Base-by-base conservation (phyloP, 2,329 filamentous ascomycete species). In the Pezicula radicicola region DNA sequence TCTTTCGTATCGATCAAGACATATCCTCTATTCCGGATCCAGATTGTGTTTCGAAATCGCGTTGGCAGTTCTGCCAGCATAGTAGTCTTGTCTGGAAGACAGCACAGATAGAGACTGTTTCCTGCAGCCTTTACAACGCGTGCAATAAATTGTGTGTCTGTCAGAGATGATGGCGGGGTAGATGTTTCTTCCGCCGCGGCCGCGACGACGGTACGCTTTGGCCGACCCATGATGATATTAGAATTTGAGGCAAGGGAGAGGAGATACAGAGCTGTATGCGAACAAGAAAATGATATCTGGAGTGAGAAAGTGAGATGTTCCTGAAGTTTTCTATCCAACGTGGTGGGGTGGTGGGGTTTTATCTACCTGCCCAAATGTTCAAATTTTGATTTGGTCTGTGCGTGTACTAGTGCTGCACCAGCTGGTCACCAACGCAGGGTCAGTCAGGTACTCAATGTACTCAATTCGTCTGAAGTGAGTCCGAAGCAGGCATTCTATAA, bases 1-100 rank as follows among this genome's bases (percentile, higher is more conserved):
- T 80, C 76, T 28, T 78, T 77, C 21, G 82, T 87, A 59, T 97
- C 89, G 13, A 96, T 79, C 10, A 97, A 73, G 28, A 97, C 91
- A 69, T 87, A 97, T 0, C 91, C 90, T 28, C 91, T 89, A 16
- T 91, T 85, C 70, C 89, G 92, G 68, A 97, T 88, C 89, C 91
- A 97, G 57, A 97, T 90, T 2, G 90, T 94, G 58, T 90, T 94
- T 55, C 93, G 88, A 68, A 97, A 97, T 39, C 85, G 84, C 25
- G 90, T 76, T 9, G 89, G 87, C 18, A 99, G 82, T 75, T 97
- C 91, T 19, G 91, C 86, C 16, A 95, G 74, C 37, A 93, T 70
- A 6, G 78, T 73, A 63, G 84, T 80, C 53, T 81, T 79, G 61
- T 78, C 77, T 21, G 92, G 84, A 28, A 92, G 75, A 65, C 86